Evolutionary conservation across 140 eudicot species (phyloP), one percentile per base, ranked within the genome.

Genomic region (Stevia rebaudiana): DNA sequence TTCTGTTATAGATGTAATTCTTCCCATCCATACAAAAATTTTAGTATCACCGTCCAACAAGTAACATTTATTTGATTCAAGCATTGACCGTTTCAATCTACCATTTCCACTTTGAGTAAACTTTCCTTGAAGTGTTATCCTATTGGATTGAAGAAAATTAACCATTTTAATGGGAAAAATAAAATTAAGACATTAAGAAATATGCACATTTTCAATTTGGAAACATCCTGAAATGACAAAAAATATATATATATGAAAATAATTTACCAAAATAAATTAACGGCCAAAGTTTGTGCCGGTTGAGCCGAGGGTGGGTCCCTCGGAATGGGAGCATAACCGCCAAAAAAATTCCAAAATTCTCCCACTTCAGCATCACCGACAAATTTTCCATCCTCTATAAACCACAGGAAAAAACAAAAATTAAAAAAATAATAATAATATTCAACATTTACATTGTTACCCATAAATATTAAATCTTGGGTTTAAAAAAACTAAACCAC

Each of bases 261-360:
- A 75, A 65, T 75, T 86, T 65, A 86, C 95, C 90, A 80, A 76
- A 78, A 83, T 55, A 86, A 71, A 68, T 83, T 83, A 52, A 65
- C 61, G 3, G 83, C 42, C 42, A 30, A 63, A 54, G 25, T 47
- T 52, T 78, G 66, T 43, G 79, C 59, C 5, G 73, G 68, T 66
- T 68, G 70, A 66, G 42, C 48, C 36, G 57, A 46, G 13, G 86
- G 63, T 24, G 74, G 61, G 41, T 87, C 86, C 70, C 78, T 75
- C 0, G 95, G 92, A 76, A 87, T 83, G 51, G 91, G 95, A 42
- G 95, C 95, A 79, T 81, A 87, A 12, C 95, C 95, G 67, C 95
- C 95, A 65, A 87, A 87, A 53, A 84, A 81, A 75, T 80, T 85
- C 95, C 95, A 87, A 39, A 87, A 87, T 65, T 87, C 95, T 41